Evolutionary conservation across 371 early-diverging fungal genomes (phyloP).

Genomic region (Mortierella sp.): DNA sequence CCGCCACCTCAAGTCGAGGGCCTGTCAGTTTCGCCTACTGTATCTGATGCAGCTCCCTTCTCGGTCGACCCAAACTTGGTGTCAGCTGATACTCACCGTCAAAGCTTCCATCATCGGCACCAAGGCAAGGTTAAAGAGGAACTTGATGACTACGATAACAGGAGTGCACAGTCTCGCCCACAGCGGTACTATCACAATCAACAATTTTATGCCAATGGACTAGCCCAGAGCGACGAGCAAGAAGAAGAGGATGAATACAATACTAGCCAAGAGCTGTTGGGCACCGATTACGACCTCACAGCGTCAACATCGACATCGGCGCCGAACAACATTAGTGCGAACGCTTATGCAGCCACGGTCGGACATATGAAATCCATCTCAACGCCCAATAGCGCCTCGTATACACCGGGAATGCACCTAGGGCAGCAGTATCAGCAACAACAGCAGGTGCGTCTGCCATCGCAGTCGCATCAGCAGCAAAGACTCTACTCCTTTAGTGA

Average conservation of each 20-base stretch:
- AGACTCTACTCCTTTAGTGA: conserved; percentile 30
- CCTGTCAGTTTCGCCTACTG: conserved; percentile 1
- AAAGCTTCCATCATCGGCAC: conserved; percentile 1
- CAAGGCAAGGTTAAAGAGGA: conserved; percentile 14
- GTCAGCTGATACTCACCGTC: background rate
- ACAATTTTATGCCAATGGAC: background rate
- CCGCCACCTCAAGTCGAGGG: background rate
- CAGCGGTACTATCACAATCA: no score
- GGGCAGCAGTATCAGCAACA: conserved; percentile 5
- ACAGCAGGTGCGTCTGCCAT: background rate
- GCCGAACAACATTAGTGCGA: background rate
- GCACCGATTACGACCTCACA: conserved; percentile 11
- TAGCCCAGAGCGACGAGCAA: background rate
- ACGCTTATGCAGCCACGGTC: background rate
- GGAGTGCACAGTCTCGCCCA: background rate
- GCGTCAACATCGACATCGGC: no score
- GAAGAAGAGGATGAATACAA: conserved; percentile 22
- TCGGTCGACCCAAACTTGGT: background rate
- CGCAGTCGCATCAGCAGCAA: conserved; percentile 13
- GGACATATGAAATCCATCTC: conserved; percentile 5
- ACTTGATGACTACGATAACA: conserved; percentile 8
- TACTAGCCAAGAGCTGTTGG: conserved; percentile 23
- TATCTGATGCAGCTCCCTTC: background rate
- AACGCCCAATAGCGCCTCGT: conserved; percentile 7
- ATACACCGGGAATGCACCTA: background rate